Evolutionary conservation across 208 protist genomes (phyloP), one percentile per base, ranked within the genome.

Genomic region (Crithidia fasciculata): DNA sequence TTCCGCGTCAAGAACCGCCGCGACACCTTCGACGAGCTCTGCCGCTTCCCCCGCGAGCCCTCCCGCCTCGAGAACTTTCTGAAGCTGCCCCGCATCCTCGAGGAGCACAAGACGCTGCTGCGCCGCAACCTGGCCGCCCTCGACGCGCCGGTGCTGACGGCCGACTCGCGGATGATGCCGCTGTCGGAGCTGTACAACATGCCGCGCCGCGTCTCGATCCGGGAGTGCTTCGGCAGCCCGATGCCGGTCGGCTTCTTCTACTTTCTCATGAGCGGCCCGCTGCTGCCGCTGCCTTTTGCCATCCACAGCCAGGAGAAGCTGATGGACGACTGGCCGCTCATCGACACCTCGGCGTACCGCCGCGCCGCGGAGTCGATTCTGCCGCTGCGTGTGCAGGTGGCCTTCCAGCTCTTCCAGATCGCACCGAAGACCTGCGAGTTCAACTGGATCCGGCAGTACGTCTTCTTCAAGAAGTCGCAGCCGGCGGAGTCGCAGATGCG

Each of bases 321-420:
- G 2, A 81, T 85, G 43, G 89, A 96, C 78, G 86, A 92, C 72
- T 95, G 90, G 90, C 92, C 92, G 39, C 82, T 96, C 64, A 83
- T 95, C 52, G 92, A 96, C 72, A 90, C 88, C 40, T 69, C 82
- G 4, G 74, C 83, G 62, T 95, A 87, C 77, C 89, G 92, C 71
- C 71, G 71, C 53, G 76, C 84, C 44, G 82, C 89, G n/a, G 83
- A 95, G 80, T 82, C 68, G 19, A 82, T 95, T 43, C 76, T 96
- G 55, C 86, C 89, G 39, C 88, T 96, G 39, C 88, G 90, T 12
- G 87, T 91, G 50, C 90, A 95, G 71, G 83, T 88, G 9, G 71
- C 83, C 43, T 87, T 89, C 65, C 92, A 96, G 76, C 76, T 94
- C 55, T 87, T 85, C 59, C 78, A 72, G 50, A 62, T 73, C 45